A percentile compares a stretch with the other conserved stretches of the same genome.
These are phyloP conservation scores for Fraxinus baroniana DNA, from an alignment of 305 asterid species.

Conservation along the genomic window DNA sequence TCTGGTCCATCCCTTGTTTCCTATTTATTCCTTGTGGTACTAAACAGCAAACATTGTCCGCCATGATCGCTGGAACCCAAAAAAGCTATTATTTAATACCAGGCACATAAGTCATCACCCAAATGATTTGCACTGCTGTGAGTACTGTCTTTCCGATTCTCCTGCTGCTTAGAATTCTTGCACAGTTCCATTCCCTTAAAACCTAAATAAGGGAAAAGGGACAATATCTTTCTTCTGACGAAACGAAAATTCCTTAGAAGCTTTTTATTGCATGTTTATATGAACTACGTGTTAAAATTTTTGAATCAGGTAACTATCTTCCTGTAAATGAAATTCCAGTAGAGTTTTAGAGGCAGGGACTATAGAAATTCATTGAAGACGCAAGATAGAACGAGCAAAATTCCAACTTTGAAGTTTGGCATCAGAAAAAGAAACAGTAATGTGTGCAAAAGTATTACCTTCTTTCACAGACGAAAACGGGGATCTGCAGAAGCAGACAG, in stretches of 20 bases:
- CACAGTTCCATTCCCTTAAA: conserved; percentile 10
- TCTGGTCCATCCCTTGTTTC: conserved; percentile 33
- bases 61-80: conserved; percentile 33
- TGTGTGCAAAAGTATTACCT: conserved; percentile 53
- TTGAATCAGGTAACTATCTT: conserved; percentile 33
- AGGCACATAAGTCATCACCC: conserved; percentile 30
- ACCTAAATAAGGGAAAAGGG: conserved; percentile 25
- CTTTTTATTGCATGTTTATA: conserved; percentile 29
- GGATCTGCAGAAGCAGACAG: conserved; percentile 78
- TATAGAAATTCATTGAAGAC: conserved; percentile 16
- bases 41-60: conserved; percentile 24
- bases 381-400: conserved; percentile 19
- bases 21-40: conserved; percentile 19
- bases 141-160: conserved; percentile 35
- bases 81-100: conserved; percentile 31
- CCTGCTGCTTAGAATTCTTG: conserved; percentile 8
- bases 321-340: conserved; percentile 14
- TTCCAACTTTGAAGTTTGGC: conserved; percentile 11
- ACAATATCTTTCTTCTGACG: conserved; percentile 24
- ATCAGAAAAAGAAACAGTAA: conserved; percentile 27
- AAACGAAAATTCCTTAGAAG: conserved; percentile 18
- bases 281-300: conserved; percentile 23
- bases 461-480: conserved; percentile 46
- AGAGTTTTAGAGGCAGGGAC: conserved; percentile 1
- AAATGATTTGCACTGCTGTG: conserved; percentile 44